A percentile compares a stretch with the other conserved stretches of the same genome.
phyloP scores from a whole-genome alignment of 805 yeast species.

The Hanseniaspora thailandica region DNA sequence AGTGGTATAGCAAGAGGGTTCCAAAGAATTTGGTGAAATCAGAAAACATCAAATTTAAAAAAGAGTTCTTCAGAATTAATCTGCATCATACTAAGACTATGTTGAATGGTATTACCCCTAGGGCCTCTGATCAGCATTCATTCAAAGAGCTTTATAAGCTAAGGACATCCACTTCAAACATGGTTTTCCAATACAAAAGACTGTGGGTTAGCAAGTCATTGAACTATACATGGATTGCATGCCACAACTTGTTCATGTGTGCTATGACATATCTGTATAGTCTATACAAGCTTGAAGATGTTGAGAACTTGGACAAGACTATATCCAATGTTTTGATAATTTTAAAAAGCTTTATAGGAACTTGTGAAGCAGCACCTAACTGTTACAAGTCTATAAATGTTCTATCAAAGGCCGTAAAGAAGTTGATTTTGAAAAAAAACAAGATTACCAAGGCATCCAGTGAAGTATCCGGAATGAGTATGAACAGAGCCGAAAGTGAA shows the following conservation, averaged over 20 bases:
- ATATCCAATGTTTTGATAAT: slow-evolving; percentile 44
- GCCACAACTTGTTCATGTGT: slow-evolving; percentile 78
- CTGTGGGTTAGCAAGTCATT: slow-evolving; percentile 46
- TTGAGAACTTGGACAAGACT: slow-evolving; percentile 40
- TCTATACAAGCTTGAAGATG: slow-evolving; percentile 42
- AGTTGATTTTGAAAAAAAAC: slow-evolving; percentile 20
- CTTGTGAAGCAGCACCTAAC: slow-evolving; percentile 66
- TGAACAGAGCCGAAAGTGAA: slow-evolving; percentile 12
- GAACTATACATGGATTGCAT: slow-evolving; percentile 88
- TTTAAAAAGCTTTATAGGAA: slow-evolving; percentile 47
- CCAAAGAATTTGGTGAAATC: slow-evolving; percentile 47
- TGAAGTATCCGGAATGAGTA: slow-evolving; percentile 4
- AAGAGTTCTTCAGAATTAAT: slow-evolving; percentile 59
- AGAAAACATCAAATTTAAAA: slow-evolving; percentile 59
- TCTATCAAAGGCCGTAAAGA: slow-evolving; percentile 57
- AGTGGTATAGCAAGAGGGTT: slow-evolving; percentile 46
- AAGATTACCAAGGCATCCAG: neutral
- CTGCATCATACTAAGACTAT: slow-evolving; percentile 63
- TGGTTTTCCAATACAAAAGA: slow-evolving; percentile 51
- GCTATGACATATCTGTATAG: slow-evolving; percentile 75
- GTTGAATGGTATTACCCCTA: slow-evolving; percentile 69
- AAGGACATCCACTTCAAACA: slow-evolving; percentile 51
- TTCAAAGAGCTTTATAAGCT: slow-evolving; percentile 45
- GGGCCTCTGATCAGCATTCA: slow-evolving; percentile 39
- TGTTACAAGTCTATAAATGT: slow-evolving; percentile 65